phyloP scores from a whole-genome alignment of 2,329 filamentous ascomycete genomes.

The Phialophora verrucosa region DNA sequence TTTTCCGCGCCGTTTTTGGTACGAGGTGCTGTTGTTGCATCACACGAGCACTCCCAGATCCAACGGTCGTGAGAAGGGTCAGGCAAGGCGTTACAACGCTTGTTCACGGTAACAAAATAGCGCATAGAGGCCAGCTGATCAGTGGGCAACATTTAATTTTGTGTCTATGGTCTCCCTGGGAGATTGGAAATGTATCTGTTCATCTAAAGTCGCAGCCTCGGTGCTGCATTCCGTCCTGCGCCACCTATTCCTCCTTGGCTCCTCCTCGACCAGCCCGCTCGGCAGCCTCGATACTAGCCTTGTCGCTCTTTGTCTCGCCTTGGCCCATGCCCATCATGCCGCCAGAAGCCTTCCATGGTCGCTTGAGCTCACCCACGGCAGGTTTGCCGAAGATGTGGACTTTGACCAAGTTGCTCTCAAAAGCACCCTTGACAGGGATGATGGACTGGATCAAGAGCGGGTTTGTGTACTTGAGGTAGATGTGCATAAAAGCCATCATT shows the following conservation, averaged over 20 bases:
- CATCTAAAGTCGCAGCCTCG: not conserved
- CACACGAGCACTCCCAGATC: slow-evolving; percentile 10
- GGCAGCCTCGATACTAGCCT: slow-evolving; percentile 69
- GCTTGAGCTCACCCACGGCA: slow-evolving; percentile 87
- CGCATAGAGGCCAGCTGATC: slow-evolving; percentile 7
- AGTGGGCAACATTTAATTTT: not conserved
- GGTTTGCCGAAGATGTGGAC: slow-evolving; percentile 89
- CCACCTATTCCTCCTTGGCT: slow-evolving; percentile 56
- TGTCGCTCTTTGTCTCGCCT: slow-evolving; percentile 82
- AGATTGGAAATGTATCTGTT: slow-evolving; percentile 21
- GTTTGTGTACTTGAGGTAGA: slow-evolving; percentile 99
- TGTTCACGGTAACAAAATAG: not conserved
- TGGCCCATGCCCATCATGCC: slow-evolving; percentile 79
- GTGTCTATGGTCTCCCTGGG: not conserved
- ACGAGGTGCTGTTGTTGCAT: slow-evolving; percentile 14
- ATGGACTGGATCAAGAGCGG: slow-evolving; percentile 98
- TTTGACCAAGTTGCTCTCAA: slow-evolving; percentile 96
- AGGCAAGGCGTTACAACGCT: not conserved
- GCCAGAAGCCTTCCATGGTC: slow-evolving; percentile 86
- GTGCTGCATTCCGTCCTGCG: not conserved
- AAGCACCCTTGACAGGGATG: slow-evolving; percentile 92
- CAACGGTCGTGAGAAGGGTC: not conserved
- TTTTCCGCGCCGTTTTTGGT: slow-evolving; percentile 28
- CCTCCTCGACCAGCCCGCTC: slow-evolving; percentile 58
- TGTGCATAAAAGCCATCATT: slow-evolving; percentile 99